Base-by-base conservation (phyloP, 345 rosid genomes). In the Diplotaxis tenuifolia region DNA sequence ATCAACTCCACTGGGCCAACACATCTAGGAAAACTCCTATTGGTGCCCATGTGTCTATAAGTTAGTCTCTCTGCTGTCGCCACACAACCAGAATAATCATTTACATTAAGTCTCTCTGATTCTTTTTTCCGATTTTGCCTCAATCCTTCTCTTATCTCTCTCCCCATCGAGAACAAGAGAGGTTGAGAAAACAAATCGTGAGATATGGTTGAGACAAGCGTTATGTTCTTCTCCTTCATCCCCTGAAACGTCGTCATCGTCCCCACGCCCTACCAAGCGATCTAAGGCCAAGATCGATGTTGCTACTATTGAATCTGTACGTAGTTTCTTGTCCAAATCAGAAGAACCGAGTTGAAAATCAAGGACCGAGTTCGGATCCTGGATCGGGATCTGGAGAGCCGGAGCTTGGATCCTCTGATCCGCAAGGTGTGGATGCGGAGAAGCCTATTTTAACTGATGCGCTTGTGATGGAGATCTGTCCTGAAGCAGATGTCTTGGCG, bases 341-440 rank as follows among this genome's bases (percentile, higher is more conserved):
- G n/a, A n/a, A 27, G 40, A 81, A 42, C 78, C 84, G 64, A 72
- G n/a, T 72, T 4, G 88, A 76, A n/a, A 77, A 73, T 27, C 75
- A 75, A 28, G 74, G 70, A 45, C 79, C 80, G 32, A 83, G 20
- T 34, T 86, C 86, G 66, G 88, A 84, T 68, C 78, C 89, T 20
- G 86, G 80, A 71, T 75, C 81, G 53, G 84, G 81, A 67, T 81
- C 88, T 66, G 80, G 79, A 27, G 86, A 81, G 23, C 73, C 82
- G 27, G 96, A 88, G 64, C 82, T 82, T 40, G 83, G 78, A 67
- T 85, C 91, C n/a, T 83, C 91, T 77, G 96, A 87, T 92, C 95
- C 78, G 79, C 79, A 76, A 21, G n/a, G n/a, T n/a, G n/a, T n/a
- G n/a, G n/a, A n/a, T n/a, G n/a, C n/a, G n/a, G n/a, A n/a, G n/a